These are phyloP conservation scores for Helianthus tuberosus DNA, from an alignment of 129 eudicot genomes.

Conservation along the genomic window DNA sequence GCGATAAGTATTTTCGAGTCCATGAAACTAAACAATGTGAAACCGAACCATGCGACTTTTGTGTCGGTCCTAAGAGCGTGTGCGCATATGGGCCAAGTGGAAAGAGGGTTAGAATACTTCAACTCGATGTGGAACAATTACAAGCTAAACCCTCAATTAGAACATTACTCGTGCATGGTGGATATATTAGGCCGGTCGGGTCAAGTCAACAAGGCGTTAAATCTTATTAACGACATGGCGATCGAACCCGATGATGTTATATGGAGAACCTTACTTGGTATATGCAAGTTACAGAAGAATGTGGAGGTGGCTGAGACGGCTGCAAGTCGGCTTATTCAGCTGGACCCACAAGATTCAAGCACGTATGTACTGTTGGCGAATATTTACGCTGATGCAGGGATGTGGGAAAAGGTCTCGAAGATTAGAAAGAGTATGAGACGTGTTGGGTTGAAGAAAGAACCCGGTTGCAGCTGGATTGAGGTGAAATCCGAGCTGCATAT, in stretches of 20 bases:
- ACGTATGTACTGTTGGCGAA: slow-evolving; percentile 74
- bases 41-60: slow-evolving; percentile 85
- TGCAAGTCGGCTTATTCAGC: slow-evolving; percentile 54
- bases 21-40: slow-evolving; percentile 59
- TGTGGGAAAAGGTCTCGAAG: slow-evolving; percentile 67
- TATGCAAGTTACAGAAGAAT: slow-evolving; percentile 77
- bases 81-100: slow-evolving; percentile 74
- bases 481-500: slow-evolving; percentile 75
- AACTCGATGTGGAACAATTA: slow-evolving; percentile 56
- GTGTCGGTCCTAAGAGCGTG: slow-evolving; percentile 90
- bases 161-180: slow-evolving; percentile 89
- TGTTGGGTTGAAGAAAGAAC: slow-evolving; percentile 73
- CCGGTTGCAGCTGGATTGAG: slow-evolving; percentile 98
- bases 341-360: slow-evolving; percentile 84
- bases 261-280: slow-evolving; percentile 87
- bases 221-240: slow-evolving; percentile 75
- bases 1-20: slow-evolving; percentile 62
- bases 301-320: slow-evolving; percentile 86
- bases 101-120: slow-evolving; percentile 60
- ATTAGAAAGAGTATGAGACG: slow-evolving; percentile 65
- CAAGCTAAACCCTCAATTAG: slow-evolving; percentile 66
- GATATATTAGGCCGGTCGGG: slow-evolving; percentile 84
- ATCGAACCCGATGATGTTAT: slow-evolving; percentile 83
- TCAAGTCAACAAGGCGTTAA: slow-evolving; percentile 56
- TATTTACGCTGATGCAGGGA: slow-evolving; percentile 77